phyloP scores from a whole-genome alignment of 73 alveolate species.

The Paramecium caudatum region DNA sequence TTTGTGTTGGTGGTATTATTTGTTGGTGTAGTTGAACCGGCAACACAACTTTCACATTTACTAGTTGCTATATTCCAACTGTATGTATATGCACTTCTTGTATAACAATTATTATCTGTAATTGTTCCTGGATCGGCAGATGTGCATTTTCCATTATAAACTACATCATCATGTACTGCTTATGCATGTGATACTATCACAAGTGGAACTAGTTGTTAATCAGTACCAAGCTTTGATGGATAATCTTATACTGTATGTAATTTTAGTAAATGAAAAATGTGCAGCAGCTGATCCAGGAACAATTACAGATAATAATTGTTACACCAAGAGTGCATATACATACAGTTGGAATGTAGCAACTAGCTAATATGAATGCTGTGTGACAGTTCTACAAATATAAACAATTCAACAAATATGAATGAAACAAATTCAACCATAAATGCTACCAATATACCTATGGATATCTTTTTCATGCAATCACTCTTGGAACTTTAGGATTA shows the following conservation, averaged over 20 bases:
- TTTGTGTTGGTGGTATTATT: too few relatives aligned
- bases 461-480: neutral
- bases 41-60: slow-evolving; percentile 10
- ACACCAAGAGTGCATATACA: neutral
- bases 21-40: neutral
- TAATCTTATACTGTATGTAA: neutral
- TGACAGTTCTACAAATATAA: neutral
- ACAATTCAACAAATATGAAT: slow-evolving; percentile 9
- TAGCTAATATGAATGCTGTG: neutral
- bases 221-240: slow-evolving; percentile 56
- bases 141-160: neutral
- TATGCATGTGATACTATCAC: slow-evolving; percentile 13
- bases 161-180: neutral
- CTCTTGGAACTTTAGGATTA: slow-evolving; percentile 2
- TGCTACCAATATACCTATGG: neutral
- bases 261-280: neutral
- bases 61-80: slow-evolving; percentile 47
- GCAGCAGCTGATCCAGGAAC: slow-evolving; percentile 23
- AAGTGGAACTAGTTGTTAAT: slow-evolving; percentile 3
- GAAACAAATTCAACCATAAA: neutral
- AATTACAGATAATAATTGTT: neutral
- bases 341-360: neutral
- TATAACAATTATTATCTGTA: neutral
- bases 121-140: neutral
- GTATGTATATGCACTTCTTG: slow-evolving; percentile 4